Percentiles rank a stretch among this genome's conserved stretches.
These are phyloP conservation scores for Boletus mariae DNA, from an alignment of 1,284 basidiomycete genomes.

Conservation along the genomic window DNA sequence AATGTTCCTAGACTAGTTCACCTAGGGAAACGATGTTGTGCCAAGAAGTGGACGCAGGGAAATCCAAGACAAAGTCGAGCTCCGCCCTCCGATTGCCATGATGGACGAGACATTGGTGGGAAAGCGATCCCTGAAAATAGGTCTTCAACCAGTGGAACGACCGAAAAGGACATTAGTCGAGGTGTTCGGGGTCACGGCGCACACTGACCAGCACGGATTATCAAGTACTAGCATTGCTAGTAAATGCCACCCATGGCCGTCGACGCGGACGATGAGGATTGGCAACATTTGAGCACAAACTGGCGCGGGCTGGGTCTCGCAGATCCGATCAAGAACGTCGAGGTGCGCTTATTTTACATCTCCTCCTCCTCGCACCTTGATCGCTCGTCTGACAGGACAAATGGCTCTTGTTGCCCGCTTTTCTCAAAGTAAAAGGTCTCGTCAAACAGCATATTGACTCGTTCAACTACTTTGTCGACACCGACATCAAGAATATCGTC, in stretches of 20 bases:
- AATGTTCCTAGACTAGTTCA: too few relatives aligned
- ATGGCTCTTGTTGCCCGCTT: slow-evolving; percentile 94
- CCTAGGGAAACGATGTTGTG: too few relatives aligned
- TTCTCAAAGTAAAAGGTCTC: slow-evolving; percentile 94
- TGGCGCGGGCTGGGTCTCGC: slow-evolving; percentile 73
- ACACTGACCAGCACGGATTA: neutral
- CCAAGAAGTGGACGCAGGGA: too few relatives aligned
- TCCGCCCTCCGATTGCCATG: too few relatives aligned
- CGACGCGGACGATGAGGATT: slow-evolving; percentile 41
- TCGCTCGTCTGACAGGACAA: slow-evolving; percentile 69
- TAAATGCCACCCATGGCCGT: slow-evolving; percentile 11
- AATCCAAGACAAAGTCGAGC: too few relatives aligned
- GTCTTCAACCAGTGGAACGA: too few relatives aligned
- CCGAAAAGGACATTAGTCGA: too few relatives aligned
- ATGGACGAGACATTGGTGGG: too few relatives aligned
- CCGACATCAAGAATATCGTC: slow-evolving; percentile 95
- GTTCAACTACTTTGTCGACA: slow-evolving; percentile 99
- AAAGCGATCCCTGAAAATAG: too few relatives aligned
- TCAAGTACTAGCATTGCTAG: neutral
- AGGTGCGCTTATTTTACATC: slow-evolving; percentile 43
- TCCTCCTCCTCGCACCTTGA: neutral
- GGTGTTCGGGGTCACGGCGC: slow-evolving; percentile 7
- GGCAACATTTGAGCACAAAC: slow-evolving; percentile 56
- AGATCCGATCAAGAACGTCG: slow-evolving; percentile 76
- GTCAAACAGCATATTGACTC: slow-evolving; percentile 99